Conservation (phyloP, 2,329 filamentous ascomycete genomes). For the Diaporthe batatas region DNA sequence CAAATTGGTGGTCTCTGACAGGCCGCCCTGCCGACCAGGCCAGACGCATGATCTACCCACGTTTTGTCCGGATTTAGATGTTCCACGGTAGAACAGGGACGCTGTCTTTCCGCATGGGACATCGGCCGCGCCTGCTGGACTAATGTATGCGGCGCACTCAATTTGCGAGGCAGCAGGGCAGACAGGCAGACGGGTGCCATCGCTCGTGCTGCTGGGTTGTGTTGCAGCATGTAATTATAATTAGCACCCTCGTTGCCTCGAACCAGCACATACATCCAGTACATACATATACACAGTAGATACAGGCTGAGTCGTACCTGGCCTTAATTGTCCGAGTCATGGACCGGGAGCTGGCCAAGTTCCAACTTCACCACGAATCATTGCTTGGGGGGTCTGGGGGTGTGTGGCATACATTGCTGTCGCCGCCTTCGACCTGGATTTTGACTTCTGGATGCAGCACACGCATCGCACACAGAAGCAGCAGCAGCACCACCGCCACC, state of each 20-base stretch:
- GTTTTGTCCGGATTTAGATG: slow-evolving; percentile 27
- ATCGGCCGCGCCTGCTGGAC: slow-evolving; percentile 9
- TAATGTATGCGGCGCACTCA: neutral
- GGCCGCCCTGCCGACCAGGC: slow-evolving; percentile 15
- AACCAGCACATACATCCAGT: too few species aligned
- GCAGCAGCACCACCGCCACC: neutral
- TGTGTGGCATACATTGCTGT: slow-evolving; percentile 3
- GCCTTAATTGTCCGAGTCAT: slow-evolving; percentile 35
- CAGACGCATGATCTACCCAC: slow-evolving; percentile 28
- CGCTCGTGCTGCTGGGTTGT: slow-evolving; percentile 11
- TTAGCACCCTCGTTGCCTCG: slow-evolving; percentile 37
- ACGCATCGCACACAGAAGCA: neutral
- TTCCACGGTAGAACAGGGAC: slow-evolving; percentile 20
- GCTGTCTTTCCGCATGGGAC: neutral
- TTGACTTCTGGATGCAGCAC: neutral
- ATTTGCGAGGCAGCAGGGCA: neutral
- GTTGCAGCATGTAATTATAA: slow-evolving; percentile 39
- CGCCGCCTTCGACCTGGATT: neutral
- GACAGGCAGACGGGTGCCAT: slow-evolving; percentile 8
- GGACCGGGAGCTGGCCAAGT: slow-evolving; percentile 27
- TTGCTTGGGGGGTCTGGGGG: neutral
- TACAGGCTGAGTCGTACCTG: slow-evolving; percentile 38
- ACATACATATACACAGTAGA: neutral
- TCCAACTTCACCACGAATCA: slow-evolving; percentile 33
- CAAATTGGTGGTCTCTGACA: slow-evolving; percentile 13